These are phyloP conservation scores for Leishmania guyanensis DNA, from an alignment of 208 protist genomes.

Conservation along the genomic window DNA sequence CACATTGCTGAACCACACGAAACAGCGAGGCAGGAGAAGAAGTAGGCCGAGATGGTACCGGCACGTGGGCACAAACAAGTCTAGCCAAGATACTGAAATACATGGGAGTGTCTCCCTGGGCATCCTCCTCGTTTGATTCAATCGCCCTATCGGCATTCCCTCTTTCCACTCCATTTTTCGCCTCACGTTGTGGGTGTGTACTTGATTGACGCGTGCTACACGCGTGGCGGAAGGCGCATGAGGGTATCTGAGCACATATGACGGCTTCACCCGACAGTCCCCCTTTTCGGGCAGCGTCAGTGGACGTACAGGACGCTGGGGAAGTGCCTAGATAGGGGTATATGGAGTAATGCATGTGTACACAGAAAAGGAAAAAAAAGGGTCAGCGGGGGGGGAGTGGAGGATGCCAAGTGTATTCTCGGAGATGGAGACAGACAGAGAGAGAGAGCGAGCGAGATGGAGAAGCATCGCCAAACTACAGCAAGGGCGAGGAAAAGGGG, in stretches of 20 bases:
- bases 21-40: not conserved
- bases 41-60: not conserved
- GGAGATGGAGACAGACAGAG: not conserved
- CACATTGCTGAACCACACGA: not conserved
- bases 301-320: not conserved
- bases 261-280: not conserved
- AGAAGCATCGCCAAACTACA: not conserved
- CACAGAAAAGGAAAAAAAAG: not conserved
- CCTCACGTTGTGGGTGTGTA: not conserved
- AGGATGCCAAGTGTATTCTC: not conserved
- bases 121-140: not conserved
- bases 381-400: not conserved
- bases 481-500: not conserved
- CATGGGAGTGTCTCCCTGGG: not conserved
- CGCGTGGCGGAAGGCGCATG: not conserved
- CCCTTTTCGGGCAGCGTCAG: not conserved
- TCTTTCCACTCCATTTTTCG: not conserved
- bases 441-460: not conserved
- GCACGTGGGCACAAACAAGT: not conserved
- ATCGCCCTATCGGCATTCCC: not conserved
- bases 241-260: not conserved
- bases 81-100: not conserved
- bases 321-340: not conserved
- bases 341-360: not conserved
- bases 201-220: not conserved